phyloP scores from a whole-genome alignment of 345 rosid species.

The Melastoma malabathricum region DNA sequence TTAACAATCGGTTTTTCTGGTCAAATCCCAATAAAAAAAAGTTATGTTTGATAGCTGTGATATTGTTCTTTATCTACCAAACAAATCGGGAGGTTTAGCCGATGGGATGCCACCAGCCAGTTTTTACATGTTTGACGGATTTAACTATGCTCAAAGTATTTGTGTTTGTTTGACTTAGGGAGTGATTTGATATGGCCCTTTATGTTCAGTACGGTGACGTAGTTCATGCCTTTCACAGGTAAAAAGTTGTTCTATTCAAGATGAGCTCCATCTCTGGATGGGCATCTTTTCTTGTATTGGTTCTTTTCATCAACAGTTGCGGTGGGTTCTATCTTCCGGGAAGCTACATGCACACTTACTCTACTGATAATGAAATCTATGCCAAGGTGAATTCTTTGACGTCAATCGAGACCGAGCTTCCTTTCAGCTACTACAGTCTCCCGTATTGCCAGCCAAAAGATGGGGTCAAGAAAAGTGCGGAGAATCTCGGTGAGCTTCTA shows the following conservation, averaged over 20 bases:
- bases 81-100: too few species aligned
- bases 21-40: too few species aligned
- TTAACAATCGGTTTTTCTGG: too few species aligned
- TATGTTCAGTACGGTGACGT: too few species aligned
- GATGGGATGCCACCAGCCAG: too few species aligned
- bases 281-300: conserved; percentile 14
- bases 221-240: too few species aligned
- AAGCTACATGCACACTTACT: conserved; percentile 35
- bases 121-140: too few species aligned
- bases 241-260: background rate
- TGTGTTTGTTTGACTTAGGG: too few species aligned
- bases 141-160: too few species aligned
- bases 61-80: too few species aligned
- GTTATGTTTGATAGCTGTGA: too few species aligned
- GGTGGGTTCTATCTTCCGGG: conserved; percentile 36
- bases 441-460: conserved; percentile 26
- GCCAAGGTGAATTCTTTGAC: conserved; percentile 39
- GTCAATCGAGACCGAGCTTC: conserved; percentile 37
- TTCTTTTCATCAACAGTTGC: conserved; percentile 13
- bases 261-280: conserved; percentile 11
- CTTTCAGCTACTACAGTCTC: conserved; percentile 35
- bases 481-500: conserved; percentile 42
- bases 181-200: too few species aligned
- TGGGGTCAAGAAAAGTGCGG: conserved; percentile 30
- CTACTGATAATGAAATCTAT: conserved; percentile 11